Conservation (phyloP, 257 asterid species). For the Verbena officinalis region DNA sequence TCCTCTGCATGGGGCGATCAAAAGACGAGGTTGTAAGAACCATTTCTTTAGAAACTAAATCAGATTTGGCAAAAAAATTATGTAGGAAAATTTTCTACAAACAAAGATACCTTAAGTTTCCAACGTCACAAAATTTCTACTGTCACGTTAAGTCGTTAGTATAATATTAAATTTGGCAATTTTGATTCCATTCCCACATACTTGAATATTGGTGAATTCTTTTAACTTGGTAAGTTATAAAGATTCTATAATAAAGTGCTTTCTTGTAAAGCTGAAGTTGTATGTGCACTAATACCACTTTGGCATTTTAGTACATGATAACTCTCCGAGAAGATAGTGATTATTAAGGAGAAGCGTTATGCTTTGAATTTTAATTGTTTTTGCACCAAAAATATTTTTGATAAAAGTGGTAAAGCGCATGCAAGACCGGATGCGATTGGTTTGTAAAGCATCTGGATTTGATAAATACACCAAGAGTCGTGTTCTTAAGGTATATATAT, state of each 20-base stretch:
- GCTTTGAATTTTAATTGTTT: neutral
- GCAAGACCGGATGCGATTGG: neutral
- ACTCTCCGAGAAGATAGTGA: neutral
- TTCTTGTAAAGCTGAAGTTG: no score
- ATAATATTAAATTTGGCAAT: no score
- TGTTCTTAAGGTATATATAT: neutral
- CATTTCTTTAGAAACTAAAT: neutral
- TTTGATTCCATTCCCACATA: no score
- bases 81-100: neutral
- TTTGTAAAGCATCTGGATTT: neutral
- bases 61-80: no score
- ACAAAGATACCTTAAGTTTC: neutral
- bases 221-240: no score
- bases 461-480: neutral
- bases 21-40: neutral
- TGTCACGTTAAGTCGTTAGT: no score
- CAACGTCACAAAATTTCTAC: neutral
- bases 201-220: no score
- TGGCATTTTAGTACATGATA: no score
- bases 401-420: neutral
- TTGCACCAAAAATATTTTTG: neutral
- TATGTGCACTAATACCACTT: no score
- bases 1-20: neutral
- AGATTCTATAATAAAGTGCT: no score
- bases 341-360: neutral